A percentile compares a stretch with the other conserved stretches of the same genome.
phyloP scores from a whole-genome alignment of 2,329 filamentous ascomycete genomes.

The Hypoxylon rubiginosum region DNA sequence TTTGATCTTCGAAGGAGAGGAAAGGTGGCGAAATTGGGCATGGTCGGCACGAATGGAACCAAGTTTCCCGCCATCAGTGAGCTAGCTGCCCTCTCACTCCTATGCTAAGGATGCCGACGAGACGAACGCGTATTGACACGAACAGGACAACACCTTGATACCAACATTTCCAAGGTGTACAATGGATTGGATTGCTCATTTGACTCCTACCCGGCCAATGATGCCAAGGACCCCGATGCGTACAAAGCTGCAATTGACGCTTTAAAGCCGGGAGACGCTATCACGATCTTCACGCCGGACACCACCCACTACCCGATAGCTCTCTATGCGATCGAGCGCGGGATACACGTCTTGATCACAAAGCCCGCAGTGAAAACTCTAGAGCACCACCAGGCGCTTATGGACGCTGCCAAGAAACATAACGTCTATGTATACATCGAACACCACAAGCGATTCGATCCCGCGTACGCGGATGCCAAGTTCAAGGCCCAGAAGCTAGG shows the following conservation, averaged over 20 bases:
- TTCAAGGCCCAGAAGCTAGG: conserved; percentile 82
- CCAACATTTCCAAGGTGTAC: conserved; percentile 90
- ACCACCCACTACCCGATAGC: conserved; percentile 94
- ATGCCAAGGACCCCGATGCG: conserved; percentile 79
- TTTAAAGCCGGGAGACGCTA: conserved; percentile 84
- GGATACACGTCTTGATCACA: conserved; percentile 91
- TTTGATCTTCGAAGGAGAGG: conserved; percentile 90
- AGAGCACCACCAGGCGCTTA: conserved; percentile 80
- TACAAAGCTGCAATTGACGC: conserved; percentile 92
- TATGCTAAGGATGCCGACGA: background rate
- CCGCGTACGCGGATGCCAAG: conserved; percentile 89
- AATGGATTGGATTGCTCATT: conserved; percentile 91
- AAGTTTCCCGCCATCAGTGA: conserved; percentile 93
- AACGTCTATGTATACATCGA: conserved; percentile 93
- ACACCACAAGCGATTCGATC: conserved; percentile 97
- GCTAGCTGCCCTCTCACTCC: conserved; percentile 50
- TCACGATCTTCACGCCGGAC: conserved; percentile 96
- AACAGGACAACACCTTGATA: conserved; percentile 82
- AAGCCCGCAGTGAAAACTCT: conserved; percentile 93
- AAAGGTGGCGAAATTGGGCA: conserved; percentile 86
- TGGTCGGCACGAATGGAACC: conserved; percentile 89
- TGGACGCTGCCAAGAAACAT: conserved; percentile 78
- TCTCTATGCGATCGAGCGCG: conserved; percentile 88
- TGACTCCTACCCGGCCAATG: conserved; percentile 83
- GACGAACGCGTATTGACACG: conserved; percentile 22